Evolutionary conservation across 2,329 filamentous ascomycete genomes (phyloP), one percentile per base, ranked within the genome.

Genomic region (Calonectria crousiana): DNA sequence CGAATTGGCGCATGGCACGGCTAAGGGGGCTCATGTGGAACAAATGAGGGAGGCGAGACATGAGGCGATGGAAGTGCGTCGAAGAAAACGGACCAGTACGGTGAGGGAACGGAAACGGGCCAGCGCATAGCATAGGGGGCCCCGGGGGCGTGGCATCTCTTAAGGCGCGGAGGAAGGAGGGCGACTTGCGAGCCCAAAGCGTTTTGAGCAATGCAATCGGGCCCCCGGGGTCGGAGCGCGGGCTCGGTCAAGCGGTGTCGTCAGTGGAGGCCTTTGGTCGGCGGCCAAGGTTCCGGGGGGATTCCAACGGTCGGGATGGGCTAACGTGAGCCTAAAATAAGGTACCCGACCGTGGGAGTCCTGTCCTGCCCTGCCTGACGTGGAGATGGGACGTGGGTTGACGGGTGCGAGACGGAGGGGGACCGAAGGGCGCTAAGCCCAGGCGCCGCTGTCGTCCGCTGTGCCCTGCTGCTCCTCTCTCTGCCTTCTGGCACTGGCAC

Each of bases 21-120:
- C n/a, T n/a, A n/a, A n/a, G 49, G 26, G 8, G 20, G 69, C 72
- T 74, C 72, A 74, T 69, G 72, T 74, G 72, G 41, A 64, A 69
- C n/a, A 52, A 62, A 51, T 67, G 71, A 47, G n/a, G 52, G 30
- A 49, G 14, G 30, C 52, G 49, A 70, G 32, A 58, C 56, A 64
- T 44, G 60, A 32, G 41, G 30, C 23, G 26, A 71, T 52, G 58
- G 49, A 71, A 71, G 20, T 34, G 52, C 23, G n/a, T 38, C 51
- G 64, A 67, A 60, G 32, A 56, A 51, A 60, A 60, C 56, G 56
- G 56, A 60, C 56, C 56, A 60, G 56, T 60, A 51, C 47, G 68
- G 47, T 47, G 66, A 68, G 71, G n/a, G n/a, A 41, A 65, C 64
- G 56, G 56, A 49, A 41, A 28, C 34, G 34, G 56, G 58, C 64